Conservation (phyloP, 441 rosid genomes). For the Erysimum cheiri region DNA sequence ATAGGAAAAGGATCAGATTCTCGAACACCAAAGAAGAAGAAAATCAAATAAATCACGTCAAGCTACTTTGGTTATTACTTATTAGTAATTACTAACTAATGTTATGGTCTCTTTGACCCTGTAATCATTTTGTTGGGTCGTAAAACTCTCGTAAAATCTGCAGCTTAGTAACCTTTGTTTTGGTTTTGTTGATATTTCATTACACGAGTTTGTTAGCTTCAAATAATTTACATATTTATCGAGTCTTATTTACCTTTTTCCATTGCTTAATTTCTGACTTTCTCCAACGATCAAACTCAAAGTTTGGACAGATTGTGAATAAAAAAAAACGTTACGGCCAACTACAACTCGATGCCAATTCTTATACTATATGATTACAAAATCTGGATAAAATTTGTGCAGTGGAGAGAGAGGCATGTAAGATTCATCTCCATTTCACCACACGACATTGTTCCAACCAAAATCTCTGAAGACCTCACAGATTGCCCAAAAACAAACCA, state of each 20-base stretch:
- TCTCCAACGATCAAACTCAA: background rate
- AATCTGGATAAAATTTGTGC: background rate
- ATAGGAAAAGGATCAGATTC: conserved; percentile 29
- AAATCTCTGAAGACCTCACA: background rate
- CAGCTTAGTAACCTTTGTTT: background rate
- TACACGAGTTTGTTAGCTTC: background rate
- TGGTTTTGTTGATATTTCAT: background rate
- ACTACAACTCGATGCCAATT: background rate
- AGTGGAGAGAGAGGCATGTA: background rate
- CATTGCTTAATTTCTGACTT: background rate
- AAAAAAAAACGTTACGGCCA: background rate
- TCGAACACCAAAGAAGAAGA: conserved; percentile 29
- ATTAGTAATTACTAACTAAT: background rate
- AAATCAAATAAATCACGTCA: background rate
- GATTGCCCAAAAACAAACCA: background rate
- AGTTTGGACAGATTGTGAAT: background rate
- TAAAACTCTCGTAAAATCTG: background rate
- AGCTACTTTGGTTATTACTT: background rate
- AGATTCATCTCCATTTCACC: background rate
- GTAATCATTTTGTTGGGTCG: background rate
- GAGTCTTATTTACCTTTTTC: background rate
- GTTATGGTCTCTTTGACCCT: background rate
- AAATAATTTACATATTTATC: background rate
- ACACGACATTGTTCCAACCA: background rate
- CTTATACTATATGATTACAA: background rate